Evolutionary conservation across 495 filamentous ascomycete genomes (phyloP).

Genomic region (Bathelium albidoporum): DNA sequence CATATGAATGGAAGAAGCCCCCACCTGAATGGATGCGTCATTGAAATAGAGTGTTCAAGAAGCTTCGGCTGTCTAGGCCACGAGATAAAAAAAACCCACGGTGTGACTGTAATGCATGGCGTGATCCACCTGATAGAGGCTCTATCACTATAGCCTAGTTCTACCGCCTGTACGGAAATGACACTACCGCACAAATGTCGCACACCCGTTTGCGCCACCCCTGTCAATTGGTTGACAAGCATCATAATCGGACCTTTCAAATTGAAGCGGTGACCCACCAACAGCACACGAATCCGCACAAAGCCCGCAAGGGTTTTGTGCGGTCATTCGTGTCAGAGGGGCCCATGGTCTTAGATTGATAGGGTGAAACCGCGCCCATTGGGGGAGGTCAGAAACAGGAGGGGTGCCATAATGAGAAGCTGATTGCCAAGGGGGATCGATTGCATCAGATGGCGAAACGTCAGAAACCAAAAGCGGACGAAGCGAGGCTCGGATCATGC

Average conservation of each 20-base stretch:
- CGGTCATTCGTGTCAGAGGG: not conserved
- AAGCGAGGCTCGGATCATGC: not conserved
- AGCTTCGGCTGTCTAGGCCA: not conserved
- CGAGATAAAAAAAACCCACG: not conserved
- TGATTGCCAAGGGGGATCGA: not conserved
- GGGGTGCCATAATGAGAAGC: not conserved
- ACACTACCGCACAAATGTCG: conserved; percentile 5
- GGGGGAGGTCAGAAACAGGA: not conserved
- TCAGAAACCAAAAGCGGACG: not conserved
- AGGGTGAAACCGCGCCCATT: not conserved
- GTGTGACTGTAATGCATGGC: not conserved
- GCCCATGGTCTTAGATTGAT: not conserved
- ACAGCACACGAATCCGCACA: not conserved
- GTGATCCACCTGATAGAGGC: not conserved
- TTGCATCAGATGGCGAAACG: not conserved
- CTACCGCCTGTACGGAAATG: not conserved
- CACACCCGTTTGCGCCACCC: not conserved
- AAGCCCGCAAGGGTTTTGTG: not conserved
- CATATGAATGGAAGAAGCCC: not conserved
- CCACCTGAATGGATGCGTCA: not conserved
- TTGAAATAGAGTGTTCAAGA: not conserved
- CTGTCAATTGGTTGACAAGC: not conserved
- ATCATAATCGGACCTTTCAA: not conserved
- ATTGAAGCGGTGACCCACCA: not conserved
- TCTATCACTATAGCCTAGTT: not conserved